phyloP scores from a whole-genome alignment of 441 rosid genomes.

The Geranium incanum region DNA sequence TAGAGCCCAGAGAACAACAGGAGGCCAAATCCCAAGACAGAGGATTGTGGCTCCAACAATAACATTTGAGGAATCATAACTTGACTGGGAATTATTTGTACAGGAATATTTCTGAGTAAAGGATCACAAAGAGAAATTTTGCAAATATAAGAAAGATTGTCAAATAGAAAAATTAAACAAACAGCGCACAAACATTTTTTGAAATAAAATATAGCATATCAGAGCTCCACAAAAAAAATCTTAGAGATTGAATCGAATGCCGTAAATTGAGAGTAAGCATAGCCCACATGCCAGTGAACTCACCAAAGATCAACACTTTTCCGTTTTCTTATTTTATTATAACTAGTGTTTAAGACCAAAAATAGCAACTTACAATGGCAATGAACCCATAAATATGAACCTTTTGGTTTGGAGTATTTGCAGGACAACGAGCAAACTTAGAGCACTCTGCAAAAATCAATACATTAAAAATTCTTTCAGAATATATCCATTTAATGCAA shows the following conservation, averaged over 20 bases:
- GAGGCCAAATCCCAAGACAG: too few species aligned
- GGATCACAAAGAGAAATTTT: not conserved
- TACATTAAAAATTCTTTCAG: constrained; percentile 1
- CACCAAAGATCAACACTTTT: not conserved
- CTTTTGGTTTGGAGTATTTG: constrained; percentile 63
- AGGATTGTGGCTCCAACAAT: not conserved
- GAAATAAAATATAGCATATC: not conserved
- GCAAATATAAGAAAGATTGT: not conserved
- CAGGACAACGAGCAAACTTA: constrained; percentile 64
- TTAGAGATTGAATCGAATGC: not conserved
- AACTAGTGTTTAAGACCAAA: not conserved
- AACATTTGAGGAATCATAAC: not conserved
- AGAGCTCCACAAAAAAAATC: not conserved
- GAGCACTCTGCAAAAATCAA: constrained; percentile 58
- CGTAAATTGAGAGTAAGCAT: not conserved
- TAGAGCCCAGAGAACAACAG: too few species aligned
- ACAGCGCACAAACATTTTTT: not conserved
- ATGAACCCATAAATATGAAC: constrained; percentile 77
- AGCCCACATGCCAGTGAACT: not conserved
- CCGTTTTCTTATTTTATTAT: not conserved
- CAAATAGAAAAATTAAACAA: not conserved
- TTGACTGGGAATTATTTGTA: not conserved
- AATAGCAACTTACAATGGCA: constrained; percentile 64
- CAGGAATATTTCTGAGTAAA: not conserved
- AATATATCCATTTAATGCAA: constrained; percentile 9